Base-by-base conservation (phyloP, 768 basidiomycete genomes). In the Leccinum pellstonianum region DNA sequence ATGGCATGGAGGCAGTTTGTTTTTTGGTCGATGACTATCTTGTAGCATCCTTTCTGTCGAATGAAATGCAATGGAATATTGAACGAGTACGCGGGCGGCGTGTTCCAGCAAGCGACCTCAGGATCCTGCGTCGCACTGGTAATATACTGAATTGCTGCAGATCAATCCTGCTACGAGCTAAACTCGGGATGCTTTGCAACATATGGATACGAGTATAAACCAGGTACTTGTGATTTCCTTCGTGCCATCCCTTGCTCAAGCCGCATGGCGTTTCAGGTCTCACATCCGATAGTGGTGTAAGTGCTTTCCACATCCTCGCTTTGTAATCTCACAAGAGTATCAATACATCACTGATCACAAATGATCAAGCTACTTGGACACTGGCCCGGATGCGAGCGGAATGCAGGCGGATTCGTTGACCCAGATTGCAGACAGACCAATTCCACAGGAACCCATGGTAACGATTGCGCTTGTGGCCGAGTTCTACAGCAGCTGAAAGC, bases 371-470 rank as follows among this genome's bases (percentile, higher is more conserved):
- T 46, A 81, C 83, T 15, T 95, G 93, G 93, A 89, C 86, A 4
- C 63, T 94, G 59, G 25, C 25, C 25, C 25, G 25, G 81, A 81
- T 43, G 81, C 81, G 19, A 71, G 77, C 31, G 93, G 86, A 12
- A 78, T 93, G 74, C 83, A 69, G 3, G 80, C 87, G 2, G 81
- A 87, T 70, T 37, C 75, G 2, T 62, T 69, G 23, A 84, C 85
- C 3, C 76, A 90, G 63, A 90, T 94, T 59, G 74, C 84, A 14
- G 79, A 81, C 33, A 77, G 93, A 57, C 86, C 89, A 12, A 76
- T 95, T 43, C 83, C 93, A 0, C 86, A 89, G 64, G 93, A 96
- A 69, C 93, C 93, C 8, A 86, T 95, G 88, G 88, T 88, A 68
- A 75, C 37, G 59, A 14, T 54, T n/a, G 15, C 23, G 38, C 49